phyloP scores from a whole-genome alignment of 352 stramenopile genomes.

The Pythium vanterpoolii region DNA sequence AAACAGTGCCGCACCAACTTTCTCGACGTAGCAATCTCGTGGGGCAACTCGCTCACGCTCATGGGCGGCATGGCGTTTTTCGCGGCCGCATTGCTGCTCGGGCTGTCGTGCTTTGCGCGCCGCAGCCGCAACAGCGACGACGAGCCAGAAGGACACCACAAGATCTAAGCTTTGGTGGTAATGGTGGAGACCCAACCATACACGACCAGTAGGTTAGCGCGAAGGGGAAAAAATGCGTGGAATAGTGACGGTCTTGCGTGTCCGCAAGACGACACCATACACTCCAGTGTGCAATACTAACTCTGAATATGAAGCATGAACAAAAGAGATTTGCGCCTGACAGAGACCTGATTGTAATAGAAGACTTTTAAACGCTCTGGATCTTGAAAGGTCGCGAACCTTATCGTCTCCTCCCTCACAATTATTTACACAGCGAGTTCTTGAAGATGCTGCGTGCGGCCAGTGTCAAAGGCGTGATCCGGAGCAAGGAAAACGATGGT shows the following conservation, averaged over 20 bases:
- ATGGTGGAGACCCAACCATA: too few species aligned
- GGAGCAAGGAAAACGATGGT: slow-evolving; percentile 27
- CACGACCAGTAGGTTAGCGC: too few species aligned
- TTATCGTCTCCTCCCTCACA: not conserved
- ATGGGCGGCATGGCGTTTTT: slow-evolving; percentile 53
- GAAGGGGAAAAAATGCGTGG: too few species aligned
- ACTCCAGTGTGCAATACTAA: not conserved
- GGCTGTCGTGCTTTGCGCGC: slow-evolving; percentile 59
- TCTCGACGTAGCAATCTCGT: slow-evolving; percentile 60
- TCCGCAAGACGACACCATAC: not conserved
- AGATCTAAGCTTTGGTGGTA: slow-evolving; percentile 16
- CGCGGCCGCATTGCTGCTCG: slow-evolving; percentile 46
- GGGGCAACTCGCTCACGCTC: slow-evolving; percentile 48
- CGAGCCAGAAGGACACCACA: slow-evolving; percentile 12
- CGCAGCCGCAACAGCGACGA: slow-evolving; percentile 26
- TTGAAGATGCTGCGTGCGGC: slow-evolving; percentile 30
- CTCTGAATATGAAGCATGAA: not conserved
- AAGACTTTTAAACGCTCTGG: too few species aligned
- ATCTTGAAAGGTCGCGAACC: slow-evolving; percentile 20
- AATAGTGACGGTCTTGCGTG: too few species aligned
- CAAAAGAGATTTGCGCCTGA: too few species aligned
- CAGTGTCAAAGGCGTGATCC: slow-evolving; percentile 29
- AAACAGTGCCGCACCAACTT: slow-evolving; percentile 68
- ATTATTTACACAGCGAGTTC: not conserved
- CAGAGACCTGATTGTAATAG: too few species aligned